Conservation (phyloP, 345 rosid genomes). For the Arabidopsis suecica region DNA sequence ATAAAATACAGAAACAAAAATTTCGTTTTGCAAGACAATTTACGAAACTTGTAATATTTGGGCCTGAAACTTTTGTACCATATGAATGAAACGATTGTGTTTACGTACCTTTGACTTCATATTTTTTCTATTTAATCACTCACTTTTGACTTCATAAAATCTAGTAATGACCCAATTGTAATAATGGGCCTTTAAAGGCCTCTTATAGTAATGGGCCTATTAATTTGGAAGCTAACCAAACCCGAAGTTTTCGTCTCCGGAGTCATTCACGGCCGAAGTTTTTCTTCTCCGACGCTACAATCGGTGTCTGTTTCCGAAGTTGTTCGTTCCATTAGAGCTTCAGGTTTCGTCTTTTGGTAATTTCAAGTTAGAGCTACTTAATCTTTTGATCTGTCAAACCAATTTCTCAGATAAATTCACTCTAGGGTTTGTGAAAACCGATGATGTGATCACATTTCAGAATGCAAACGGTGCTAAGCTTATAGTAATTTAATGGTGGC, state of each 20-base stretch:
- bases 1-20: conserved; percentile 31
- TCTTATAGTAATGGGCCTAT: background rate
- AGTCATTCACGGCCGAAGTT: background rate
- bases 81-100: conserved; percentile 33
- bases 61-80: conserved; percentile 31
- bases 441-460: background rate
- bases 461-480: background rate
- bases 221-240: conserved; percentile 3
- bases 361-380: background rate
- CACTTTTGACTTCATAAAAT: background rate
- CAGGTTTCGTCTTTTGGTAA: background rate
- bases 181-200: background rate
- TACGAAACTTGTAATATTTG: conserved; percentile 32
- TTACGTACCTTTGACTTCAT: background rate
- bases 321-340: conserved; percentile 4
- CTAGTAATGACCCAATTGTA: background rate
- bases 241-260: background rate
- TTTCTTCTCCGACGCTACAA: conserved; percentile 1
- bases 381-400: background rate
- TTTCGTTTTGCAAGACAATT: background rate
- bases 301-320: background rate
- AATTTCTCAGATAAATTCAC: background rate
- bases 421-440: background rate
- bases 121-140: no score
- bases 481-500: background rate